These are phyloP conservation scores for Hirschioporus abietinus DNA, from an alignment of 768 basidiomycete genomes.

Conservation along the genomic window DNA sequence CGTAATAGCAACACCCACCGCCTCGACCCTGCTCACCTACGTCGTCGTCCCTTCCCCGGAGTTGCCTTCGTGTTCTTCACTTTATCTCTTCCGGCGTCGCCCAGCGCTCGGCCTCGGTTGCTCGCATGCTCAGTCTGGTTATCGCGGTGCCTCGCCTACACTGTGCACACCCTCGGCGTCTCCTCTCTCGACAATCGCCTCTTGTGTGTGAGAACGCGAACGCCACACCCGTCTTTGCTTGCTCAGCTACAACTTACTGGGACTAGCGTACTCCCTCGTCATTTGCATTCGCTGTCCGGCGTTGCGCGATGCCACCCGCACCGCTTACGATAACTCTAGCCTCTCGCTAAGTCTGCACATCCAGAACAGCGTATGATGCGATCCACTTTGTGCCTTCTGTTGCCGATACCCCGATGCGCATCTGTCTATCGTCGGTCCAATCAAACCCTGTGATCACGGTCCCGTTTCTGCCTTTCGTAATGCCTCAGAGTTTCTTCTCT, in stretches of 20 bases:
- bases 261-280: not conserved
- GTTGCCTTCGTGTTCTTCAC: not conserved
- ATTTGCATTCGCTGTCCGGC: not conserved
- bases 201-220: not conserved
- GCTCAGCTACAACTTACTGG: not conserved
- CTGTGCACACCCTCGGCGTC: not conserved
- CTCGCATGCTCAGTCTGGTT: not conserved
- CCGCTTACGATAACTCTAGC: not conserved
- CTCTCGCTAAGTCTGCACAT: not conserved
- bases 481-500: not conserved
- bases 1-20: not conserved
- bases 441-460: not conserved
- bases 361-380: not conserved
- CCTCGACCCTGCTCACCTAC: not conserved
- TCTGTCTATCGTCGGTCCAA: not conserved
- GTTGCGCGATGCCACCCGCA: not conserved
- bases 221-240: not conserved
- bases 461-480: not conserved
- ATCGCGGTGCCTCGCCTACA: not conserved
- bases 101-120: not conserved
- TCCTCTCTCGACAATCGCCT: not conserved
- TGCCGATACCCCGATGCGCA: not conserved
- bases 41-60: not conserved
- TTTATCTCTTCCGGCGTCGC: not conserved
- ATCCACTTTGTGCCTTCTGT: not conserved